phyloP scores from a whole-genome alignment of 2,329 filamentous ascomycete species.

The Neonectria hederae region DNA sequence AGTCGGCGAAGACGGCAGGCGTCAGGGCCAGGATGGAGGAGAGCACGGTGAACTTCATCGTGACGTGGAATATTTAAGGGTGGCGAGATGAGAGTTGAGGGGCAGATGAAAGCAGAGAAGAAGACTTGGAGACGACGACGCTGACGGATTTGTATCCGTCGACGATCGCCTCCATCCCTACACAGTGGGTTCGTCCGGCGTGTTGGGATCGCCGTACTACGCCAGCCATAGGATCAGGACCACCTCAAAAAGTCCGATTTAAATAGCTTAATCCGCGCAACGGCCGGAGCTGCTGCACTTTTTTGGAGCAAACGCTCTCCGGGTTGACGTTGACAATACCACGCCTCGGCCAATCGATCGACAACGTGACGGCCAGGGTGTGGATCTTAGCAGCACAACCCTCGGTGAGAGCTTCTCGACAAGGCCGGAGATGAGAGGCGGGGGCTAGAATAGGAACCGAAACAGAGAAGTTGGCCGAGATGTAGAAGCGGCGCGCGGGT shows the following conservation, averaged over 20 bases:
- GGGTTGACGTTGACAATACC: background rate
- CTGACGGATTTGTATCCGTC: background rate
- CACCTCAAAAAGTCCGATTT: background rate
- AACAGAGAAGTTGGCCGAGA: background rate
- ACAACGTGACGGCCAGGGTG: slow-evolving; percentile 40
- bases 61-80: background rate
- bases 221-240: too few relatives aligned
- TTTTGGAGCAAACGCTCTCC: background rate
- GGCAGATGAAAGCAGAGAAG: background rate
- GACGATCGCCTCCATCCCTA: background rate
- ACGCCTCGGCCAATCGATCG: slow-evolving; percentile 44
- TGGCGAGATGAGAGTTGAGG: background rate
- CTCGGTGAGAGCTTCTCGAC: slow-evolving; percentile 31
- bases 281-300: background rate
- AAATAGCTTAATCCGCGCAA: background rate
- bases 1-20: slow-evolving; percentile 42
- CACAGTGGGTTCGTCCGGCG: background rate
- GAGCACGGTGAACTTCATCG: slow-evolving; percentile 47
- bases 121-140: background rate
- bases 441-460: slow-evolving; percentile 6
- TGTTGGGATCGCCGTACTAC: background rate
- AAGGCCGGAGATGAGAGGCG: slow-evolving; percentile 17
- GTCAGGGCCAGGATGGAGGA: slow-evolving; percentile 44
- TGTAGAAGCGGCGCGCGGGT: background rate
- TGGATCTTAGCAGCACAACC: slow-evolving; percentile 9